These are phyloP conservation scores for Claviceps purpurea DNA, from an alignment of 2,329 filamentous ascomycete genomes.

Conservation along the genomic window DNA sequence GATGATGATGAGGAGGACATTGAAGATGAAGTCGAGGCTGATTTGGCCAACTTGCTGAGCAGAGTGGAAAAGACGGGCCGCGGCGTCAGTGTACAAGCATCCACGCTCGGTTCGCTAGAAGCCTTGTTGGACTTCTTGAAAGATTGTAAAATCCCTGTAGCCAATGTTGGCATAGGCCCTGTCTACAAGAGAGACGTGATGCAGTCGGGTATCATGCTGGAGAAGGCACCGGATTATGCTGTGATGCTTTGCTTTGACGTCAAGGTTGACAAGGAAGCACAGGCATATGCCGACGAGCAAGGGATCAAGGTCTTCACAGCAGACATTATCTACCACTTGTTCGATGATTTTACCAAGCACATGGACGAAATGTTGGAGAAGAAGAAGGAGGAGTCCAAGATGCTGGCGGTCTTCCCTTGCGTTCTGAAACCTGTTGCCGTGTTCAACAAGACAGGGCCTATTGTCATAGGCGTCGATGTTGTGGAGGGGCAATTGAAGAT, in stretches of 20 bases:
- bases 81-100: slow-evolving; percentile 94
- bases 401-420: slow-evolving; percentile 93
- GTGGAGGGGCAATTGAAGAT: slow-evolving; percentile 76
- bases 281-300: slow-evolving; percentile 79
- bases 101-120: slow-evolving; percentile 91
- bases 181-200: slow-evolving; percentile 98
- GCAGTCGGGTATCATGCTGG: slow-evolving; percentile 88
- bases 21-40: slow-evolving; percentile 89
- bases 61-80: slow-evolving; percentile 84
- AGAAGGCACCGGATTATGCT: slow-evolving; percentile 89
- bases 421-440: slow-evolving; percentile 80
- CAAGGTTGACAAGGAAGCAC: slow-evolving; percentile 95
- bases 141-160: slow-evolving; percentile 90
- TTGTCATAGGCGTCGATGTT: slow-evolving; percentile 91
- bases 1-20: slow-evolving; percentile 96
- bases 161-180: slow-evolving; percentile 92
- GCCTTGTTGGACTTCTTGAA: slow-evolving; percentile 92
- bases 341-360: slow-evolving; percentile 91
- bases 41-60: slow-evolving; percentile 82
- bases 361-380: slow-evolving; percentile 77
- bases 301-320: slow-evolving; percentile 97
- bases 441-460: slow-evolving; percentile 96
- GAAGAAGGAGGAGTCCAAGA: slow-evolving; percentile 93
- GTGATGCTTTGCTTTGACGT: slow-evolving; percentile 99
- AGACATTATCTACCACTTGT: slow-evolving; percentile 97